These are phyloP conservation scores for Fusarium solani-melongenae DNA, from an alignment of 2,329 filamentous ascomycete genomes.

Conservation along the genomic window DNA sequence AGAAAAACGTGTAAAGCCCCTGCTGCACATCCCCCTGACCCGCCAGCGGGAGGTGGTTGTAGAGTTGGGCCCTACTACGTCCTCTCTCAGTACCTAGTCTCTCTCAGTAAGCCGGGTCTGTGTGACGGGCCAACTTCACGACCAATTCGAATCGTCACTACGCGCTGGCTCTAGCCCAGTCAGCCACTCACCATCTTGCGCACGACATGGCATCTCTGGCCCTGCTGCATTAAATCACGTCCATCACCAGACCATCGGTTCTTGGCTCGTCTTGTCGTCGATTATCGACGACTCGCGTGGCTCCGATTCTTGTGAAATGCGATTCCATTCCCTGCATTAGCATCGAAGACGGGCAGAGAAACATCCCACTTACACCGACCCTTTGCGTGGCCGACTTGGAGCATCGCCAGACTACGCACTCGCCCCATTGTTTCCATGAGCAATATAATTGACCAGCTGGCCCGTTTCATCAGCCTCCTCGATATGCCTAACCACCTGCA, in stretches of 20 bases:
- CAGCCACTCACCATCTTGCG: slow-evolving; percentile 34
- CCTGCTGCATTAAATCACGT: slow-evolving; percentile 36
- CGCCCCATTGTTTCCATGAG: slow-evolving; percentile 1
- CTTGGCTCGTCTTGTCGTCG: slow-evolving; percentile 33
- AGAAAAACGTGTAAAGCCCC: slow-evolving; percentile 33
- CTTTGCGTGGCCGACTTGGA: slow-evolving; percentile 16
- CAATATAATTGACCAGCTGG: slow-evolving; percentile 14
- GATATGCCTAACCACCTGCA: not conserved
- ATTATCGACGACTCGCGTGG: slow-evolving; percentile 19
- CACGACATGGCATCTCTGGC: slow-evolving; percentile 23
- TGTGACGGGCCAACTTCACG: slow-evolving; percentile 26
- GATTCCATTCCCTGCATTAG: slow-evolving; percentile 19
- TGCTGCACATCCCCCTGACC: slow-evolving; percentile 43
- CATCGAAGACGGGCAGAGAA: slow-evolving; percentile 7
- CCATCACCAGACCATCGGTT: slow-evolving; percentile 40
- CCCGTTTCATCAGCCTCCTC: slow-evolving; percentile 9
- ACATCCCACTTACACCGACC: slow-evolving; percentile 35
- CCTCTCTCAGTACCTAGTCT: not conserved
- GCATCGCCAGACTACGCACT: not conserved
- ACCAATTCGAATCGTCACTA: slow-evolving; percentile 39
- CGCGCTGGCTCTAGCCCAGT: slow-evolving; percentile 39
- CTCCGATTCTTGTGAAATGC: slow-evolving; percentile 7
- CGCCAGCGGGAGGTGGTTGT: slow-evolving; percentile 23
- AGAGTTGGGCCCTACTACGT: not conserved
- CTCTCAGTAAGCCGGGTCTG: not conserved